Base-by-base conservation (phyloP, 345 rosid genomes). In the Salix caprea region DNA sequence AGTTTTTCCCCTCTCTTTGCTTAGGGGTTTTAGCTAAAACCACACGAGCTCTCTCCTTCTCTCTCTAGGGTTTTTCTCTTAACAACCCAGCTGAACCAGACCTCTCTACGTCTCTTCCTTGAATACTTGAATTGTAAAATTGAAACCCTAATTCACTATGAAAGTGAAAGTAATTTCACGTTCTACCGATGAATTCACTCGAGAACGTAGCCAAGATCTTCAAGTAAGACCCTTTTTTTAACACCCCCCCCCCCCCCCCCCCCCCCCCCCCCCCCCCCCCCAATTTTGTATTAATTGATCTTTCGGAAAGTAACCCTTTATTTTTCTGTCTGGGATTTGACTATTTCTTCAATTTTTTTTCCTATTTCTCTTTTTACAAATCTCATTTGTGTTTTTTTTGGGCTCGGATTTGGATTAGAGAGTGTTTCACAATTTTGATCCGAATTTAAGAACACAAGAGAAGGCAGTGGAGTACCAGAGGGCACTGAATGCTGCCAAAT, bases 161-260 rank as follows among this genome's bases (percentile, higher is more conserved):
- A 93, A 86, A 85, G 90, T 96, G 32, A 93, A 93, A 84, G 90
- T 86, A 42, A 88, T 96, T 73, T 96, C 99, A 11, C 90, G 98
- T 58, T 87, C 97, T 3, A 81, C 84, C 5, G 98, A 96, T 78
- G 97, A 93, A 69, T 96, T 90, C 88, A 96, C 98, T 71, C 90
- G 99, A 75, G 99, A 93, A 73, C 85, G 99, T 79, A 93, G 99
- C 87, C 91, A 93, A 67, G 99, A 96, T 74, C 93, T 96, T 40
- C 98, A 90, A 92, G 97, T 92, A 62, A n/a, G 11, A 5, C 4
- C 21, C 67, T 48, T 24, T 67, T 26, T 26, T 26, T 26, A 26
- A n/a, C n/a, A n/a, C n/a, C n/a, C n/a, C n/a, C n/a, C n/a, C n/a
- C n/a, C n/a, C n/a, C n/a, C n/a, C n/a, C n/a, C n/a, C n/a, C n/a